These are phyloP conservation scores for Castanopsis chinensis DNA, from an alignment of 306 rosid species.

Conservation along the genomic window DNA sequence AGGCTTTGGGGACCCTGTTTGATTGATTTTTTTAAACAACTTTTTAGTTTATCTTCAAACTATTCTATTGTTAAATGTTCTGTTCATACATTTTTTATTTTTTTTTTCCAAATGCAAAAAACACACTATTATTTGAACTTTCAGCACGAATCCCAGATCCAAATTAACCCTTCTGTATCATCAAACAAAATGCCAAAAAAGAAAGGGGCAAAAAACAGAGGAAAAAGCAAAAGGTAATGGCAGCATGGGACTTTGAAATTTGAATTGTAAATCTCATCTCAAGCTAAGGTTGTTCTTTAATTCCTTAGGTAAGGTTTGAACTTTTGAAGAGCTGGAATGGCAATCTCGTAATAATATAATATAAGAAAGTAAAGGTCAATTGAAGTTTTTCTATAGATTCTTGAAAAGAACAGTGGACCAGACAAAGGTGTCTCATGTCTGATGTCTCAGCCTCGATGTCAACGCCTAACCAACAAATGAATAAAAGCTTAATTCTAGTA, in stretches of 20 bases:
- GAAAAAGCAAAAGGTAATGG: too few relatives aligned
- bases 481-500: too few relatives aligned
- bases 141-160: background rate
- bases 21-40: too few relatives aligned
- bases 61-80: too few relatives aligned
- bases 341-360: background rate
- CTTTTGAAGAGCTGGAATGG: background rate
- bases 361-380: background rate
- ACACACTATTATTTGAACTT: background rate
- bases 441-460: constrained; percentile 13
- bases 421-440: background rate
- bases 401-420: background rate
- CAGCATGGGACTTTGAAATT: too few relatives aligned
- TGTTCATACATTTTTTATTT: background rate
- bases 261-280: too few relatives aligned
- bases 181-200: too few relatives aligned
- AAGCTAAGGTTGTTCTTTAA: too few relatives aligned
- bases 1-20: background rate
- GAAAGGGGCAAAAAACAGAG: too few relatives aligned
- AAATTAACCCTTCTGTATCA: background rate
- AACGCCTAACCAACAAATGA: background rate
- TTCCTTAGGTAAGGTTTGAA: too few relatives aligned
- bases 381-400: background rate
- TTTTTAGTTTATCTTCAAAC: too few relatives aligned
- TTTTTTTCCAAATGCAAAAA: background rate